These are phyloP conservation scores for Trichosporon sp. DNA, from an alignment of 1,284 basidiomycete genomes.

Conservation along the genomic window DNA sequence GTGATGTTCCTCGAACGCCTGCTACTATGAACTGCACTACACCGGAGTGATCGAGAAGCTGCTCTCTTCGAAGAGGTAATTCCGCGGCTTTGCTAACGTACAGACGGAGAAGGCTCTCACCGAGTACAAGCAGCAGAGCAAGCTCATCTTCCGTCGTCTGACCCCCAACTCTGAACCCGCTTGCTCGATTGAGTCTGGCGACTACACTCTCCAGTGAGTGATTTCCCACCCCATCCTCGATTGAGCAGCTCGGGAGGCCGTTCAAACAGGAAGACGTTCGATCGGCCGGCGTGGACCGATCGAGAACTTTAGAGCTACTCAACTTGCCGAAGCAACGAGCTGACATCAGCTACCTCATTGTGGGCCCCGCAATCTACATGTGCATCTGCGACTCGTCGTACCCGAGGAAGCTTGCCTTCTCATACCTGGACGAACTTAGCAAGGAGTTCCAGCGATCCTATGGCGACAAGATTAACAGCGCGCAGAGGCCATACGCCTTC, in stretches of 20 bases:
- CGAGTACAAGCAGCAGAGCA: conserved; percentile 97
- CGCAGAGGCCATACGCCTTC: conserved; percentile 87
- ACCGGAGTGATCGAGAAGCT: too few relatives aligned
- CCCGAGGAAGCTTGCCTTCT: conserved; percentile 94
- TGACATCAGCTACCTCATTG: conserved; percentile 76
- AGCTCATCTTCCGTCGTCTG: conserved; percentile 90
- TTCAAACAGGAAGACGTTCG: too few relatives aligned
- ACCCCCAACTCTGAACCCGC: conserved; percentile 88
- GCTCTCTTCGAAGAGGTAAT: too few relatives aligned
- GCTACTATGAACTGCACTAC: background rate
- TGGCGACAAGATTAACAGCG: conserved; percentile 77
- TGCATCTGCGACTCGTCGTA: conserved; percentile 96
- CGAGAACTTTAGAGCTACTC: too few relatives aligned
- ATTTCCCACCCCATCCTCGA: background rate
- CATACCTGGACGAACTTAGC: conserved; percentile 91
- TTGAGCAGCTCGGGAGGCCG: too few relatives aligned
- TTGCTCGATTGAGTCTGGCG: conserved; percentile 94
- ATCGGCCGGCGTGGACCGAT: too few relatives aligned
- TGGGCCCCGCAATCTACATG: conserved; percentile 88
- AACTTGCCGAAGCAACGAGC: too few relatives aligned
- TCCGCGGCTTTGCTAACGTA: background rate
- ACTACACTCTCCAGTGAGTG: conserved; percentile 82
- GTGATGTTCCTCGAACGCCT: background rate
- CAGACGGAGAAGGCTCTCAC: conserved; percentile 88
- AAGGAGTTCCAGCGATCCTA: conserved; percentile 92